Base-by-base conservation (phyloP, 1,284 basidiomycete species). In the Tilletia caries region DNA sequence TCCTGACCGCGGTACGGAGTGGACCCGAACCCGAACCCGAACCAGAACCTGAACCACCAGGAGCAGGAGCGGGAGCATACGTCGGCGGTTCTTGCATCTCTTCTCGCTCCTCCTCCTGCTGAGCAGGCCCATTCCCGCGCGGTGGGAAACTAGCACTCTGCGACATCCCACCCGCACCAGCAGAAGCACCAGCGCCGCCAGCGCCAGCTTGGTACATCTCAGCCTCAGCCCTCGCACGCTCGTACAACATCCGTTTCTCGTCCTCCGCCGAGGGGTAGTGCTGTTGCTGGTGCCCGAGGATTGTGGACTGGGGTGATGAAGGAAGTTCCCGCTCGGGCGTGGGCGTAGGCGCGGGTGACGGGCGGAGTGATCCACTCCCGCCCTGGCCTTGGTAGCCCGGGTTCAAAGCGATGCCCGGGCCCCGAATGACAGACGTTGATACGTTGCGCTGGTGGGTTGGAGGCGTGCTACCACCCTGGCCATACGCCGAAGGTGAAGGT, bases 201-300 rank as follows among this genome's bases (percentile, higher is more conserved):
- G 69, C 76, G 15, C 67, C 66, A 60, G 67, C 70, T 52, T 80
- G 77, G 67, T 79, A 80, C 12, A 52, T 29, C 67, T 76, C 79
- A 12, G 78, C 80, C 69, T 81, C 76, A 1, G 68, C 64, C 10
- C 76, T 69, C 6, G 80, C 80, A 6, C 78, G 68, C 54, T 79
- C 76, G 58, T 74, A 81, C 20, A 80, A 69, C 37, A 68, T 64
- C 67, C 65, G 70, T 70, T 82, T 81, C 67, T 82, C 80, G 8
- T 33, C 67, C 65, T 68, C 67, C 15, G 67, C 67, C 2, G 65
- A 65, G 8, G 29, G 2, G n/a, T 15, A 48, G 20, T 23, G 50
- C 50, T 23, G n/a, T 20, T 52, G 50, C n/a, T 23, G n/a, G 5
- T 52, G 50, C 5, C 27, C n/a, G 5, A 32, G 25, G 20, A 12